Percentiles rank a stretch among this genome's conserved stretches.
phyloP scores from a whole-genome alignment of 1,139 yeast species.

The Candida sanyaensis region DNA sequence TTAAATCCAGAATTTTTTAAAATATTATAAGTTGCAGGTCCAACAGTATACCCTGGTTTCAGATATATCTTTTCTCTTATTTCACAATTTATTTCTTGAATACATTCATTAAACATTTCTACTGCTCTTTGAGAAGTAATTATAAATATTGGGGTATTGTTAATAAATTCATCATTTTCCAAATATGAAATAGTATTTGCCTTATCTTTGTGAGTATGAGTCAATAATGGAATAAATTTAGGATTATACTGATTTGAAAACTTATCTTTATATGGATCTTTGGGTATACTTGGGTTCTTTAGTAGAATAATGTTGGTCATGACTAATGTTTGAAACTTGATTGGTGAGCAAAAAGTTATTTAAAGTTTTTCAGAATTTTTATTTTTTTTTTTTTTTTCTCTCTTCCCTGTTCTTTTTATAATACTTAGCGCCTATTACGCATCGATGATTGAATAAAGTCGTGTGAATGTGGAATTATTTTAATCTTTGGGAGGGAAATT shows the following conservation, averaged over 20 bases:
- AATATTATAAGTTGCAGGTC: slow-evolving; percentile 82
- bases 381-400: too few species aligned
- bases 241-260: slow-evolving; percentile 41
- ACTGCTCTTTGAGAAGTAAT: slow-evolving; percentile 95
- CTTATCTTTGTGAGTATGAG: slow-evolving; percentile 59
- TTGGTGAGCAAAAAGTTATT: neutral
- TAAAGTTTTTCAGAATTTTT: too few species aligned
- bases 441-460: too few species aligned
- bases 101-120: slow-evolving; percentile 62
- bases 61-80: slow-evolving; percentile 29
- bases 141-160: slow-evolving; percentile 47
- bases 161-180: slow-evolving; percentile 36
- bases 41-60: slow-evolving; percentile 80
- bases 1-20: slow-evolving; percentile 62
- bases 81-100: slow-evolving; percentile 21
- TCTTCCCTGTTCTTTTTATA: too few species aligned
- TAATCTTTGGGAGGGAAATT: too few species aligned
- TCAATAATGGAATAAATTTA: slow-evolving; percentile 66
- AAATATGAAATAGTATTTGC: slow-evolving; percentile 44
- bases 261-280: slow-evolving; percentile 59
- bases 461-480: too few species aligned
- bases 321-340: neutral
- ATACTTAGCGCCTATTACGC: too few species aligned
- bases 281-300: slow-evolving; percentile 68
- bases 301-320: slow-evolving; percentile 39